Evolutionary conservation across 352 stramenopile species (phyloP), one percentile per base, ranked within the genome.

Genomic region (Phytophthora pinifolia): DNA sequence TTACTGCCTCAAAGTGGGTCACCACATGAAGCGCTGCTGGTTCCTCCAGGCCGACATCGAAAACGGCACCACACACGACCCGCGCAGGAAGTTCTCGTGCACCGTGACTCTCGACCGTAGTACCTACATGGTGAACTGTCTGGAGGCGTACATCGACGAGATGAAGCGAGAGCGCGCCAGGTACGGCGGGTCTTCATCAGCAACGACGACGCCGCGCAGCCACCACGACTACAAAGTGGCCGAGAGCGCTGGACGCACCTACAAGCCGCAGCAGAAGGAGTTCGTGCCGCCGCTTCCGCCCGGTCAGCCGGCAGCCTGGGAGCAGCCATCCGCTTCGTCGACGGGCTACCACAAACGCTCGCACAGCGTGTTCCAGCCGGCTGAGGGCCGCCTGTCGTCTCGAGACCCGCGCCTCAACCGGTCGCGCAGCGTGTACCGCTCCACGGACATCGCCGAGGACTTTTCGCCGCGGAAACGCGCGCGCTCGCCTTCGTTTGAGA

Each of bases 1-100:
- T 39, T 80, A 77, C 25, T 80, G 71, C 25, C 51, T 77, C 10
- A 77, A 74, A 59, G 29, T 70, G 32, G 71, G 67, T 2, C 71
- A 80, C 34, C 47, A 65, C 34, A 64, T 77, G 46, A 68, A 60
- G 29, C 43, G 49, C 14, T 80, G 67, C 47, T 77, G 71, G 71
- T 80, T 67, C 36, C 38, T 80, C 17, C 64, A 70, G 29, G 47
- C 62, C 3, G 71, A 77, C 27, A 77, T 80, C 38, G 56, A 75
- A 25, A 75, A 70, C 30, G 46, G 60, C 8, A 66, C 61, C 47
- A 70, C 47, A 3, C 67, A 80, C 45, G 53, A 68, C 3, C 0
- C 27, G 30, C 53, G 59, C 58, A 72, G 74, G 29, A 75, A 68
- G 15, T 77, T 60, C 36, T 73, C 67, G n/a, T 72, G 67, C 37